Base-by-base conservation (phyloP, 352 stramenopile species). In the Pythium rhizo-oryzae region DNA sequence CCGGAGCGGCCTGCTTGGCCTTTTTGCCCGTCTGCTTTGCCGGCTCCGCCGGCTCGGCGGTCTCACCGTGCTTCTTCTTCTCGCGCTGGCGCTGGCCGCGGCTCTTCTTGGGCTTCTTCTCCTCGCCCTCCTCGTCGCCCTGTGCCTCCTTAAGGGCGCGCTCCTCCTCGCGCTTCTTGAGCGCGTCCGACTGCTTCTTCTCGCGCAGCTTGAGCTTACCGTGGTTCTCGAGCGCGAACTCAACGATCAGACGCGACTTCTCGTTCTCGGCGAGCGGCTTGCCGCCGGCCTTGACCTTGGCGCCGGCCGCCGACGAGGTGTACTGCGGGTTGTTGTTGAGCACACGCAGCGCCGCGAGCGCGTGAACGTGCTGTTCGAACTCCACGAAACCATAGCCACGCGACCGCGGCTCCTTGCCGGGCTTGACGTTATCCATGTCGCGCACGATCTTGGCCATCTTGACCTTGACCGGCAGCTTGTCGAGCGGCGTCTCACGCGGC, bases 251-350 rank as follows among this genome's bases (percentile, higher is more conserved):
- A 1, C 90, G 84, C 24, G 89, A 89, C 53, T 92, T 91, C 33
- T 86, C 78, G 39, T 67, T 81, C 43, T 89, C 79, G 23, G 71
- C 30, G 4, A 69, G 57, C 23, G 76, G 67, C 15, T 74, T 72
- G 35, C 75, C 68, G 65, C 77, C 65, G 15, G 62, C 54, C 41
- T 78, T 78, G 50, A 65, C 55, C 28, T 76, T 77, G 28, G 62
- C 57, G 25, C 90, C 88, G 3, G 85, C 85, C 8, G 89, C 86
- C 35, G 83, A 76, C 33, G 75, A 71, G 43, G 80, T 86, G 73
- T 97, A 99, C 50, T 84, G 75, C 0, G 96, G 90, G 79, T 99
- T 99, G 80, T 99, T 99, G 79, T 99, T 99, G 41, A 99, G 73
- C 59, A 96, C 78, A 24, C 97, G 90, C 43, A 99, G 80, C 58